Percentiles rank a stretch among this genome's conserved stretches.
Evolutionary conservation across 345 rosid species (phyloP).

Genomic region (Salix arbutifolia): DNA sequence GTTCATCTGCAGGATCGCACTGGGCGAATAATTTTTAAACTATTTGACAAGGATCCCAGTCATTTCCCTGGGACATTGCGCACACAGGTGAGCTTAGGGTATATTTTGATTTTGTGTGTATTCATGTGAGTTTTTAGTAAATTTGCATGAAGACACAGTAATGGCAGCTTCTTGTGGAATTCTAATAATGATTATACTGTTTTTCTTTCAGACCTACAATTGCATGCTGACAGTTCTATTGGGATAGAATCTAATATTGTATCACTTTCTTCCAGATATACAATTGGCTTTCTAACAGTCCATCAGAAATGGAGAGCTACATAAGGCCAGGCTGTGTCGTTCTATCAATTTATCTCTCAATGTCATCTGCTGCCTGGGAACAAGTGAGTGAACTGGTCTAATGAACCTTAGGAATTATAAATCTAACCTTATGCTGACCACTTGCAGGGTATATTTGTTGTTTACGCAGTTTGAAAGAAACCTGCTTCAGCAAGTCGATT

Average conservation of each 20-base stretch:
- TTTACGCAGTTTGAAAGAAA: slow-evolving; percentile 63
- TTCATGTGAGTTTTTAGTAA: not conserved
- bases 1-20: slow-evolving; percentile 54
- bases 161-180: not conserved
- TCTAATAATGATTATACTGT: not conserved
- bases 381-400: slow-evolving; percentile 50
- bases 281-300: slow-evolving; percentile 86
- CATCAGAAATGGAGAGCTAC: slow-evolving; percentile 94
- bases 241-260: not conserved
- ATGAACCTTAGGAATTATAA: not conserved
- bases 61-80: slow-evolving; percentile 67
- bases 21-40: slow-evolving; percentile 62
- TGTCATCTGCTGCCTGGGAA: slow-evolving; percentile 66
- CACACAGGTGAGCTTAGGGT: slow-evolving; percentile 42
- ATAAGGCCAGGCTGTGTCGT: slow-evolving; percentile 94
- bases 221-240: not conserved
- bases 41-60: slow-evolving; percentile 80
- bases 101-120: not conserved
- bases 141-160: not conserved
- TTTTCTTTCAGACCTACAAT: not conserved
- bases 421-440: slow-evolving; percentile 22
- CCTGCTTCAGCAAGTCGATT: slow-evolving; percentile 44
- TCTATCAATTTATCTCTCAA: slow-evolving; percentile 69
- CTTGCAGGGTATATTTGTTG: slow-evolving; percentile 22
- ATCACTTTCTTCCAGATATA: slow-evolving; percentile 49